A percentile compares a stretch with the other conserved stretches of the same genome.
Evolutionary conservation across 768 basidiomycete genomes (phyloP).

Genomic region (Trametopsis cervina): DNA sequence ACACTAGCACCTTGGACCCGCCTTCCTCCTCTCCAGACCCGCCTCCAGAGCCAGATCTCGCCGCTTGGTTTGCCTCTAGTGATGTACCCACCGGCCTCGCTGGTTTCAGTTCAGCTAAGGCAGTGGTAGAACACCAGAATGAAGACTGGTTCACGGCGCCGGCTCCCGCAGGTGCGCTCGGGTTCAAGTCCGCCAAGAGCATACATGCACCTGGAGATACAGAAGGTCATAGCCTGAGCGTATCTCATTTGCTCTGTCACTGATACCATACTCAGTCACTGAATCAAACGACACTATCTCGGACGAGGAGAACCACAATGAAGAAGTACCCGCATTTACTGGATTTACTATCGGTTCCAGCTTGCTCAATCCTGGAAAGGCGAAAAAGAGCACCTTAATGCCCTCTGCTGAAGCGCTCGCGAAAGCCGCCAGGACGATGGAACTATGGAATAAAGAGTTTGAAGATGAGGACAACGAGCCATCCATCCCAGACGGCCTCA

Average conservation of each 20-base stretch:
- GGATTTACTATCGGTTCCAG: constrained; percentile 8
- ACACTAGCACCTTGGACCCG: background rate
- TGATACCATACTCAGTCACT: background rate
- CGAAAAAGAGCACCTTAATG: constrained; percentile 1
- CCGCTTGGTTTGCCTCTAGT: constrained; percentile 5
- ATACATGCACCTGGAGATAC: background rate
- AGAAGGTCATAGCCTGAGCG: background rate
- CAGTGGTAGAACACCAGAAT: background rate
- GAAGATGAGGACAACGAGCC: constrained; percentile 15
- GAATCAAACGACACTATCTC: background rate
- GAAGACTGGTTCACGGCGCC: constrained; percentile 9
- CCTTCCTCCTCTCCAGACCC: constrained; percentile 12
- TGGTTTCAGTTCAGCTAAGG: constrained; percentile 9
- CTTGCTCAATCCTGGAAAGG: constrained; percentile 8
- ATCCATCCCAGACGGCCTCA: background rate
- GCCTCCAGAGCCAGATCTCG: background rate
- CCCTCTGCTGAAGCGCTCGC: constrained; percentile 21
- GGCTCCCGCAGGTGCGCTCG: background rate
- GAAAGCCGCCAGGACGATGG: constrained; percentile 17
- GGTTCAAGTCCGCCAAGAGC: constrained; percentile 13
- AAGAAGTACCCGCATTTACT: background rate
- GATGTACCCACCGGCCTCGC: constrained; percentile 1
- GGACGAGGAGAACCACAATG: background rate
- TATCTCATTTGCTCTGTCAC: background rate
- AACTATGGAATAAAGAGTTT: constrained; percentile 20